Base-by-base conservation (phyloP, 495 filamentous ascomycete genomes). In the Penicillium riverlandense region DNA sequence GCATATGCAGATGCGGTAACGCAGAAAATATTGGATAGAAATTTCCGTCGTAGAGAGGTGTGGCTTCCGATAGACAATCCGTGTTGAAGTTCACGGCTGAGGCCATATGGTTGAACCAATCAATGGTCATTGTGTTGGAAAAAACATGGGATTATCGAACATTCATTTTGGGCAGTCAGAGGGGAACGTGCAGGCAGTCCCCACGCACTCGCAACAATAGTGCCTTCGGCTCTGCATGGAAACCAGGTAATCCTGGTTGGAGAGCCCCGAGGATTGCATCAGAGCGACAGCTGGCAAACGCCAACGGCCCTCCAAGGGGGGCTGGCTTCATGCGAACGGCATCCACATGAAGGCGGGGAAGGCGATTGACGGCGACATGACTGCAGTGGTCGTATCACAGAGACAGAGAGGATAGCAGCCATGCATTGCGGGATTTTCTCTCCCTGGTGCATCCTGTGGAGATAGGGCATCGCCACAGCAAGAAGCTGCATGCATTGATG, bases 391-490 rank as follows among this genome's bases (percentile, higher is more conserved):
- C 52, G 48, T 55, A 55, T 55, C 53, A 4, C 49, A 34, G 43
- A 55, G 45, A 58, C 16, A 45, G 52, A 50, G 50, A 50, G 39
- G 47, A 49, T 40, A 31, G 43, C 41, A 56, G 48, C 53, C 52
- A 58, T 56, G 48, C 33, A 55, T 47, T 73, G 70, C 65, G 70
- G 66, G 63, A 70, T 71, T 70, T 69, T 69, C 55, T 38, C 43
- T 53, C 48, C 41, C 34, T 60, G 47, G 48, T 59, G 41, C 55
- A 63, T 57, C 51, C 50, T 45, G 35, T 53, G 41, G 43, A 54
- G 49, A 60, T 41, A 48, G 48, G 37, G 59, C 53, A 37, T 55
- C 48, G 63, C 65, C 67, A 71, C 65, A 55, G 54, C 52, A 58
- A 46, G 58, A 53, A 58, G 59, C 48, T 63, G 58, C 61, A 65